Base-by-base conservation (phyloP, 2,329 filamentous ascomycete genomes). In the Aspergillus niger region DNA sequence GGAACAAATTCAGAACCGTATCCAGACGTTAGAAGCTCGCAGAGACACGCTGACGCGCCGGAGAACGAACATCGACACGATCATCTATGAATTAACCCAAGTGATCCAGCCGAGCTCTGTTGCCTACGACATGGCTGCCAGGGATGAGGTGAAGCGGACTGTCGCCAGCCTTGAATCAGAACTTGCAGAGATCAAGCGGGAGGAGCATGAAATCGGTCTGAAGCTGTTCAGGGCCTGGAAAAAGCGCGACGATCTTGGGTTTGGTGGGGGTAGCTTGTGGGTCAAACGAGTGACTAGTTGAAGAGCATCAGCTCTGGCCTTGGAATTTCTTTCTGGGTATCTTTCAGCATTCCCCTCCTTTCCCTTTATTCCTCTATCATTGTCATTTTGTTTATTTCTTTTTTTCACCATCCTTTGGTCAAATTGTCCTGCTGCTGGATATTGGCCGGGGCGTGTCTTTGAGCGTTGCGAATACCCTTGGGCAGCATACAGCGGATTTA, bases 191-290 rank as follows among this genome's bases (percentile, higher is more conserved):
- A 85, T 95, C 26, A 85, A 86, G 74, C 83, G 87, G 64, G 88
- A 94, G 74, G 89, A 92, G 75, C 89, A 94, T 70, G 90, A 95
- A 58, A 77, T 93, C 44, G 91, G 91, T 1, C 77, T 95, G 69
- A 89, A 88, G 74, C 80, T 95, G 57, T 86, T 91, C 72, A 81
- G 89, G 22, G 88, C 89, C 8, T 89, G 90, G 77, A 93, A 91
- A 79, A 84, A 91, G 51, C 82, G 87, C 67, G 90, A 93, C 68
- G 85, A 88, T 64, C 84, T 89, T 55, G 74, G 65, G 24, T 74
- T 74, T 58, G 75, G 76, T 32, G 74, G 75, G 59, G 67, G 91
- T 10, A 85, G 85, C 30, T 77, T 96, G 8, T 96, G 91, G 91
- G 89, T 96, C 53, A 85, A 89, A 69, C 83, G 91, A 64, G 88